These are phyloP conservation scores for Astrocystis sublimbata DNA, from an alignment of 495 filamentous ascomycete genomes.

Conservation along the genomic window DNA sequence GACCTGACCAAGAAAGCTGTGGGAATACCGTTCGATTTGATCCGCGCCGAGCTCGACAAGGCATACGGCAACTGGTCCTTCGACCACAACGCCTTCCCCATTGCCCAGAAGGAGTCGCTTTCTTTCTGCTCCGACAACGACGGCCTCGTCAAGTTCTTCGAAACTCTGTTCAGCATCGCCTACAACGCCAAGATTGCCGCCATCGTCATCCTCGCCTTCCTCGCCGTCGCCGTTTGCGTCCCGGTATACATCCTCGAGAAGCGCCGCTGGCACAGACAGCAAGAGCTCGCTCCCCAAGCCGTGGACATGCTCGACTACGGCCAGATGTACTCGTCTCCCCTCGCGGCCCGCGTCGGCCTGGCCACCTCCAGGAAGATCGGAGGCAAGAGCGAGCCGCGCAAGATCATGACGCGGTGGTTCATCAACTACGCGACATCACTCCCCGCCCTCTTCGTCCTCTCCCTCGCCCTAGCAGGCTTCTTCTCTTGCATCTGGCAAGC, in stretches of 20 bases:
- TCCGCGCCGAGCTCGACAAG: conserved; percentile 69
- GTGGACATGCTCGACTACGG: conserved; percentile 88
- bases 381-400: conserved; percentile 51
- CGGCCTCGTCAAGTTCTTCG: conserved; percentile 85
- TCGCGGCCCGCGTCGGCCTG: conserved; percentile 69
- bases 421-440: conserved; percentile 83
- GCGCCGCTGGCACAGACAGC: conserved; percentile 70
- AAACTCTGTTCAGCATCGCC: conserved; percentile 61
- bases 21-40: conserved; percentile 71
- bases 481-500: conserved; percentile 84
- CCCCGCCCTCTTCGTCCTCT: conserved; percentile 83
- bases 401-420: conserved; percentile 77
- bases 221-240: conserved; percentile 70
- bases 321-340: conserved; percentile 81
- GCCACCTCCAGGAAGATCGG: conserved; percentile 69
- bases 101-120: conserved; percentile 77
- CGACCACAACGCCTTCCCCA: conserved; percentile 71
- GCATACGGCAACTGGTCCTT: conserved; percentile 71
- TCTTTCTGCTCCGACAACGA: conserved; percentile 87
- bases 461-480: conserved; percentile 81
- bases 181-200: conserved; percentile 69
- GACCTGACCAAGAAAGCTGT: conserved; percentile 74
- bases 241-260: conserved; percentile 81
- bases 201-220: conserved; percentile 66
- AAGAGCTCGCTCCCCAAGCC: conserved; percentile 62